phyloP scores from a whole-genome alignment of 2,329 filamentous ascomycete species.

The Xylaria sp. region DNA sequence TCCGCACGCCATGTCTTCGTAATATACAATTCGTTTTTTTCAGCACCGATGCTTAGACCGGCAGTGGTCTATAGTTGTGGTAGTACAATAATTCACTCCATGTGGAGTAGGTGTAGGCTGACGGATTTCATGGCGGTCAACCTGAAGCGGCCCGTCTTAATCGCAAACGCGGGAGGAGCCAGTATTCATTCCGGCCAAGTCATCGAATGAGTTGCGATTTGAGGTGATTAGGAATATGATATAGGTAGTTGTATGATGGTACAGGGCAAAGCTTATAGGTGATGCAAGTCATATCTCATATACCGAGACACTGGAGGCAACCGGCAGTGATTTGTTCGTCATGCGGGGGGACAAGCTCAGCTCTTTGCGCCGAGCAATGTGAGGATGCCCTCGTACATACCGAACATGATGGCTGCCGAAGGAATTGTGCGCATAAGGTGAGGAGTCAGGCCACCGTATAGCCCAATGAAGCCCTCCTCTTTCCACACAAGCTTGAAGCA shows the following conservation, averaged over 20 bases:
- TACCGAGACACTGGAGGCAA: neutral
- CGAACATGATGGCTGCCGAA: slow-evolving; percentile 95
- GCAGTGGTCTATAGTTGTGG: slow-evolving; percentile 6
- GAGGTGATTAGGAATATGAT: slow-evolving; percentile 10
- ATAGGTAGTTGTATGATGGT: slow-evolving; percentile 9
- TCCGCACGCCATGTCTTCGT: slow-evolving; percentile 9
- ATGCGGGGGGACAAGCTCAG: slow-evolving; percentile 32
- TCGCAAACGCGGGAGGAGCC: neutral
- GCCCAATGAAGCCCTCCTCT: slow-evolving; percentile 84
- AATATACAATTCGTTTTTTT: slow-evolving; percentile 15
- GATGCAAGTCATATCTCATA: neutral
- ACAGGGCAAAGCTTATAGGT: neutral
- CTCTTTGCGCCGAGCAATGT: slow-evolving; percentile 48
- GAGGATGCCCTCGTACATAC: slow-evolving; percentile 77
- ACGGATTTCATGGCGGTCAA: neutral
- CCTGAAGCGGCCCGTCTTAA: neutral
- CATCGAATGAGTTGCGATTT: slow-evolving; percentile 11
- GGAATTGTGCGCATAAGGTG: slow-evolving; percentile 92
- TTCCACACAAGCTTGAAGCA: slow-evolving; percentile 89
- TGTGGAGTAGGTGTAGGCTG: neutral
- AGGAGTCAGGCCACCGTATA: slow-evolving; percentile 92
- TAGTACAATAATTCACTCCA: slow-evolving; percentile 18
- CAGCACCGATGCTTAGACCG: neutral
- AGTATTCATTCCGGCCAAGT: neutral
- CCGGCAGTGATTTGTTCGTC: neutral